phyloP scores from a whole-genome alignment of 2,329 filamentous ascomycete species.

The Ophiocordyceps unilateralis region DNA sequence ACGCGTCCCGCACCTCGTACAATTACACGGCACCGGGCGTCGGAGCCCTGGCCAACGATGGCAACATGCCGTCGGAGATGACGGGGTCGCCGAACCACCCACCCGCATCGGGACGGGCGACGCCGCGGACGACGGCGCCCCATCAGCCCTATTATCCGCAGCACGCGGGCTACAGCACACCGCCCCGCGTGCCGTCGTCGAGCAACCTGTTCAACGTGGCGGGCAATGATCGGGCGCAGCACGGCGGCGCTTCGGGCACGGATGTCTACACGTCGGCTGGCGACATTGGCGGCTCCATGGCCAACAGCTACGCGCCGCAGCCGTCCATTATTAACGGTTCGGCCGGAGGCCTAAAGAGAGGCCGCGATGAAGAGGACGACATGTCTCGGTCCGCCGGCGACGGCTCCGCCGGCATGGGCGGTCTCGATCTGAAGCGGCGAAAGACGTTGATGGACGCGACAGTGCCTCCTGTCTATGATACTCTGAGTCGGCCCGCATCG shows the following conservation, averaged over 20 bases:
- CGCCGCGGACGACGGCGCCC: conserved; percentile 60
- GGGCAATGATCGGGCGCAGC: conserved; percentile 53
- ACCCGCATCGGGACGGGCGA: conserved; percentile 66
- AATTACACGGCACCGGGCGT: conserved; percentile 58
- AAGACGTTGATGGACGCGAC: conserved; percentile 55
- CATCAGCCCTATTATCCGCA: conserved; percentile 58
- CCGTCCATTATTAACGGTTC: conserved; percentile 50
- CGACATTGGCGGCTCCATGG: conserved; percentile 37
- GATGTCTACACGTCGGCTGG: conserved; percentile 56
- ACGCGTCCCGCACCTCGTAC: conserved; percentile 55
- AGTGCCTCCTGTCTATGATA: conserved; percentile 32
- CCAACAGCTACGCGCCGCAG: conserved; percentile 47
- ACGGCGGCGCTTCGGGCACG: conserved; percentile 39
- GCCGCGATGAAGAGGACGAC: conserved; percentile 42
- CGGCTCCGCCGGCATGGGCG: conserved; percentile 14
- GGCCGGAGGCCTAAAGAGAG: conserved; percentile 23
- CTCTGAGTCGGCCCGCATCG: conserved; percentile 29
- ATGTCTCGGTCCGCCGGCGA: conserved; percentile 43
- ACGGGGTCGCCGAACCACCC: conserved; percentile 66
- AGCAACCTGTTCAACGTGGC: conserved; percentile 84
- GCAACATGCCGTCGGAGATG: conserved; percentile 71
- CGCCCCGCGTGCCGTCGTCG: conserved; percentile 53
- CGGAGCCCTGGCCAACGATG: conserved; percentile 50
- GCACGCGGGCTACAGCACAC: conserved; percentile 55
- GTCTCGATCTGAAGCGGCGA: conserved; percentile 56